Evolutionary conservation across 2,329 filamentous ascomycete genomes (phyloP).

Genomic region (Penicillium sp.): DNA sequence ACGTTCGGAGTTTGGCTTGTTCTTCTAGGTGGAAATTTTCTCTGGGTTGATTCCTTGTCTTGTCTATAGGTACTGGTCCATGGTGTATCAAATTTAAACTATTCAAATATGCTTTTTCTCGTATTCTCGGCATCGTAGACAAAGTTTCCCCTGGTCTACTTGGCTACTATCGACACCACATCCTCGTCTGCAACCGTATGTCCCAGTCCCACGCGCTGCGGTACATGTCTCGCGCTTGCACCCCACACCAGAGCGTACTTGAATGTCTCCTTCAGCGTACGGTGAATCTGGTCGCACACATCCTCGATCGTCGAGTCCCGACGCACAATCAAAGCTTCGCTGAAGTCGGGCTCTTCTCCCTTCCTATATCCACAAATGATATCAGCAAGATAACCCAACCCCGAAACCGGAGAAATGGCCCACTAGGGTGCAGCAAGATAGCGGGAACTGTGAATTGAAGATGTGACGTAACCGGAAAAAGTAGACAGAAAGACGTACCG

Average conservation of each 20-base stretch:
- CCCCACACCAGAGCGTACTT: slow-evolving; percentile 99
- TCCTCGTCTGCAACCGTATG: slow-evolving; percentile 73
- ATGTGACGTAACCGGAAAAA: no score
- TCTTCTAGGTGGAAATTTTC: slow-evolving; percentile 15
- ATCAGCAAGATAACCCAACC: slow-evolving; percentile 7
- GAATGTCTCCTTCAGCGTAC: slow-evolving; percentile 94
- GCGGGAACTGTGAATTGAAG: no score
- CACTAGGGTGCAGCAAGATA: no score
- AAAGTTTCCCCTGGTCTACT: slow-evolving; percentile 28
- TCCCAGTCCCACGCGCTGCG: slow-evolving; percentile 82
- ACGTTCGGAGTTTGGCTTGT: slow-evolving; percentile 13
- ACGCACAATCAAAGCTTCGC: slow-evolving; percentile 88
- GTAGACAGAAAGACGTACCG: slow-evolving; percentile 36
- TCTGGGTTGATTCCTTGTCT: slow-evolving; percentile 9
- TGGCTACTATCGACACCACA: slow-evolving; percentile 63
- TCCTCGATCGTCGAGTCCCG: slow-evolving; percentile 88
- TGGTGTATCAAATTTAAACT: slow-evolving; percentile 9
- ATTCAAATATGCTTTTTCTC: slow-evolving; percentile 3
- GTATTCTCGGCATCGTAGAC: not conserved
- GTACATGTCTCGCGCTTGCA: slow-evolving; percentile 88
- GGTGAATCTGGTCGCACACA: slow-evolving; percentile 92
- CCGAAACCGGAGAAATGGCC: no score
- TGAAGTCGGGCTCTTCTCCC: slow-evolving; percentile 82
- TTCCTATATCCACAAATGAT: slow-evolving; percentile 55
- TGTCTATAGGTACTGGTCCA: slow-evolving; percentile 19